Evolutionary conservation across 805 yeast genomes (phyloP), one percentile per base, ranked within the genome.

Genomic region (Babjeviella inositovora): DNA sequence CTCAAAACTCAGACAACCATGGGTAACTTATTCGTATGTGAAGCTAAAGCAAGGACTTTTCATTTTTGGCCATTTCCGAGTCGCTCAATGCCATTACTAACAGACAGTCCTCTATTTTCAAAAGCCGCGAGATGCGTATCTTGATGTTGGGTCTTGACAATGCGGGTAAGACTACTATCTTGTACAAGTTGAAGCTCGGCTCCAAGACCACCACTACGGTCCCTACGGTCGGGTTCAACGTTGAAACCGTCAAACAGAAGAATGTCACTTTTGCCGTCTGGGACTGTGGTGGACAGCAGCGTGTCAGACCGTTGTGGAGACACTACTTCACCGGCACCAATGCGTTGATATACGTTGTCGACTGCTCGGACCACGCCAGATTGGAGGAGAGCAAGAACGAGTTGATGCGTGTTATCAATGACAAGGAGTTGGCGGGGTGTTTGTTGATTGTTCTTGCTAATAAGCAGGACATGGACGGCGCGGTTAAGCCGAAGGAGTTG

Each of bases 251-350:
- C 31, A 70, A 76, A 28, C 79, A 74, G 48, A 75, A 73, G 44
- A 77, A 77, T 45, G 73, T 79, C 28, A 71, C 77, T 27, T 77
- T 80, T 53, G 81, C 82, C 30, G 84, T 80, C 43, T 80, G 93
- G 93, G 93, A 80, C 48, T 90, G 90, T 30, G 96, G 96, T 52
- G 96, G 95, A 44, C 96, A 82, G 55, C 92, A 79, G 39, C 61
- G 92, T 47, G 67, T 84, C 35, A 68, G 95, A 42, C 93, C 92
- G 0, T 58, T 85, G 28, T 85, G 97, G 96, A 70, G 95, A 48
- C 95, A 85, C 44, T 85, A 85, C 51, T 82, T 77, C 50, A 79
- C 93, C 8, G 93, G 93, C 18, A 81, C 95, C 4, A 77, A 82
- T 42, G 94, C 93, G 7, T 61, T 85, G 28, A 81, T 85, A 26